Percentiles rank a stretch among this genome's conserved stretches.
Conservation (phyloP, 768 basidiomycete genomes). For the Hirschioporus abietinus region DNA sequence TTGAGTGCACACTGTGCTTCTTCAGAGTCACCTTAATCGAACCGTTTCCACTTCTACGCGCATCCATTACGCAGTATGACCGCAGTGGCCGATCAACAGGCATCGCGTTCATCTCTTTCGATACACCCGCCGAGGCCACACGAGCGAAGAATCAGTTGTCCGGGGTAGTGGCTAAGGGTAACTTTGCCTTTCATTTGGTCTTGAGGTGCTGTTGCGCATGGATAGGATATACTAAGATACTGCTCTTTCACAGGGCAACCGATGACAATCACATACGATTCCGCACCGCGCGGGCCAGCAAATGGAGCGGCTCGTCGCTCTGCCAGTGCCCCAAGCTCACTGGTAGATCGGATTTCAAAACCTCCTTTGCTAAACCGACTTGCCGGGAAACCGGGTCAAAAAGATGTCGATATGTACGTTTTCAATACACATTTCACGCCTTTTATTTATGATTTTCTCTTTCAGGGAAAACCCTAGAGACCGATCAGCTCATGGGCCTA, state of each 20-base stretch:
- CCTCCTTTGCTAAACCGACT: constrained; percentile 65
- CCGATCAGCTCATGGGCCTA: constrained; percentile 17
- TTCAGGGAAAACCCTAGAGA: neutral
- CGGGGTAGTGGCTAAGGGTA: constrained; percentile 87
- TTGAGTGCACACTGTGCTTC: constrained; percentile 29
- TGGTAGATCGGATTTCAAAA: constrained; percentile 73
- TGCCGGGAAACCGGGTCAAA: neutral
- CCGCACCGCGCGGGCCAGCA: constrained; percentile 31
- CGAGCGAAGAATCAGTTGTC: constrained; percentile 80
- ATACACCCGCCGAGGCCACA: constrained; percentile 72
- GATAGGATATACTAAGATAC: neutral
- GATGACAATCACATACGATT: constrained; percentile 65
- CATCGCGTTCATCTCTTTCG: constrained; percentile 73
- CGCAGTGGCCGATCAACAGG: constrained; percentile 91
- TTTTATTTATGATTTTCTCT: neutral
- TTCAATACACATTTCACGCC: neutral
- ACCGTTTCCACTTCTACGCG: constrained; percentile 17
- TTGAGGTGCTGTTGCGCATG: neutral
- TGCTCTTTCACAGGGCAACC: constrained; percentile 56
- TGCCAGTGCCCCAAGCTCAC: constrained; percentile 44
- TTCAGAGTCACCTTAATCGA: constrained; percentile 22
- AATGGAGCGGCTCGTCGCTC: constrained; percentile 35
- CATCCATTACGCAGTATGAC: constrained; percentile 63
- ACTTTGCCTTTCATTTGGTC: constrained; percentile 6
- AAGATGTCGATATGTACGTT: constrained; percentile 3